These are phyloP conservation scores for Gossypium stocksii DNA, from an alignment of 345 rosid species.

Conservation along the genomic window DNA sequence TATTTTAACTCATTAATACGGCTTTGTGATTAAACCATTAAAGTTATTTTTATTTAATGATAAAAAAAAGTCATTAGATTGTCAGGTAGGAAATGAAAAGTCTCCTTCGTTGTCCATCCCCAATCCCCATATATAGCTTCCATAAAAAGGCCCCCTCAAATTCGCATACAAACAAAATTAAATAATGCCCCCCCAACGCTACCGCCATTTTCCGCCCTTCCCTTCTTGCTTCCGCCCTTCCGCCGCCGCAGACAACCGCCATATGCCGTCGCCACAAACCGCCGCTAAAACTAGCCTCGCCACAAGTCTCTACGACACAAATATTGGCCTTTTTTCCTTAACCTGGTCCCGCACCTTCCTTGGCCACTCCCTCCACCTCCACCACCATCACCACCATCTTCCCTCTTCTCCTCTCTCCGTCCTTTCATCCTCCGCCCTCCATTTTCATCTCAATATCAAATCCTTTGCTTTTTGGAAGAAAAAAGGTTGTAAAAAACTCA, in stretches of 20 bases:
- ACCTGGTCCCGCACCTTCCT: slow-evolving; percentile 76
- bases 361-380: slow-evolving; percentile 78
- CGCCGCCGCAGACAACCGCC: slow-evolving; percentile 12
- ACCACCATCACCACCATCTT: slow-evolving; percentile 66
- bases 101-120: not conserved
- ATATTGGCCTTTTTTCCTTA: slow-evolving; percentile 69
- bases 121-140: not conserved
- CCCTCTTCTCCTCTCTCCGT: slow-evolving; percentile 20
- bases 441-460: slow-evolving; percentile 67
- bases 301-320: slow-evolving; percentile 72
- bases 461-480: slow-evolving; percentile 79
- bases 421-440: slow-evolving; percentile 40
- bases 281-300: slow-evolving; percentile 52
- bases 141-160: slow-evolving; percentile 14
- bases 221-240: slow-evolving; percentile 50
- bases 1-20: not conserved
- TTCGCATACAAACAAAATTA: not conserved
- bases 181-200: slow-evolving; percentile 44
- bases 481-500: slow-evolving; percentile 57
- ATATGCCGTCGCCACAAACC: slow-evolving; percentile 14
- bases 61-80: not conserved
- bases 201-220: slow-evolving; percentile 27
- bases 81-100: not conserved
- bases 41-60: not conserved
- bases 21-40: not conserved